These are phyloP conservation scores for Podila verticillata DNA, from an alignment of 192 early-diverging fungal genomes.

Conservation along the genomic window DNA sequence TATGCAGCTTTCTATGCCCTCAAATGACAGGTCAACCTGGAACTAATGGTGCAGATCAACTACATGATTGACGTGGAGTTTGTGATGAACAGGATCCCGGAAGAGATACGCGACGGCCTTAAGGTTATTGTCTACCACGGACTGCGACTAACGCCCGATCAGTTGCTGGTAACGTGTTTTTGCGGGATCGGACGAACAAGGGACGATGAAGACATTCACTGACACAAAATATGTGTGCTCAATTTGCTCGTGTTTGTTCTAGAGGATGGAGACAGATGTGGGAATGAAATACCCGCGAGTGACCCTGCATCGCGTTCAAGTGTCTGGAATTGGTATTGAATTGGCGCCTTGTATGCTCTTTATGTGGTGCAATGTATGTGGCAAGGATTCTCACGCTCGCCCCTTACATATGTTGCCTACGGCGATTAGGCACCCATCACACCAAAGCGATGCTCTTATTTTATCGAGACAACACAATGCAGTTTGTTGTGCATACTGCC, in stretches of 20 bases:
- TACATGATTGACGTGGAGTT: conserved; percentile 41
- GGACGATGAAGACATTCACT: not conserved
- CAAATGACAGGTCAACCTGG: conserved; percentile 1
- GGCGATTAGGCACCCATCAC: conserved; percentile 64
- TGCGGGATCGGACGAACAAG: not conserved
- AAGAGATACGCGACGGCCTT: conserved; percentile 17
- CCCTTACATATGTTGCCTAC: not conserved
- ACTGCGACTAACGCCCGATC: conserved; percentile 1
- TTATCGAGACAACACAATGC: conserved; percentile 54
- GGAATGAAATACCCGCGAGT: conserved; percentile 16
- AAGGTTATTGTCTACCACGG: conserved; percentile 35
- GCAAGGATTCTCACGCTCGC: not conserved
- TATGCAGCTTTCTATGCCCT: not conserved
- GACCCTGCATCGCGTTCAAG: conserved; percentile 22
- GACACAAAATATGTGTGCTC: not conserved
- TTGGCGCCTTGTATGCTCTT: not conserved
- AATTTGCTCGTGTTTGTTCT: not conserved
- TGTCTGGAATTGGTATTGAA: conserved; percentile 31
- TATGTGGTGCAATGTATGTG: not conserved
- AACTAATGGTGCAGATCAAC: conserved; percentile 47
- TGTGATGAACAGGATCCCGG: conserved; percentile 21
- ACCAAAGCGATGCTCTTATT: conserved; percentile 72
- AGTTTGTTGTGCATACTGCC: conserved; percentile 70
- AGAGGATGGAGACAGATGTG: conserved; percentile 18
- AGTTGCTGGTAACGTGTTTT: conserved; percentile 19